phyloP scores from a whole-genome alignment of 2,329 filamentous ascomycete species.

The Fusarium neocosmosporiellum region DNA sequence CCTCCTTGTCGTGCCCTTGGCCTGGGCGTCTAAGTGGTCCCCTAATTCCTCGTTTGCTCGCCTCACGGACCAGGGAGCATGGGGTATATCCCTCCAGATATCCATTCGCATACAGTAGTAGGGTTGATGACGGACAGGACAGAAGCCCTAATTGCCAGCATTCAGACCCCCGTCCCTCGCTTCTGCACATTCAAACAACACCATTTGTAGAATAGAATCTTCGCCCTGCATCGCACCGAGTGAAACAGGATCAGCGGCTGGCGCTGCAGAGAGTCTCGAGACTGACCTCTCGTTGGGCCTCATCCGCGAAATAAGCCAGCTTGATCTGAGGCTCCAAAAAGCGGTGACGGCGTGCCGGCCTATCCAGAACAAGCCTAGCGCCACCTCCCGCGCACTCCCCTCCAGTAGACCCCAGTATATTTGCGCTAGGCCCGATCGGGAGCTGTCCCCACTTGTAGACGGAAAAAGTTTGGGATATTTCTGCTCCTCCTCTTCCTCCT shows the following conservation, averaged over 20 bases:
- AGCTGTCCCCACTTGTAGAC: conserved; percentile 37
- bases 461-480: conserved; percentile 48
- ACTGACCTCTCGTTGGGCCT: conserved; percentile 27
- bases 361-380: conserved; percentile 30
- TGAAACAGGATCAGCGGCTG: conserved; percentile 27
- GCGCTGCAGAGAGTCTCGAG: conserved; percentile 10
- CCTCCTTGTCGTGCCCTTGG: conserved; percentile 28
- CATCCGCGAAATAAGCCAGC: conserved; percentile 5
- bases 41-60: conserved; percentile 26
- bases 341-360: conserved; percentile 40
- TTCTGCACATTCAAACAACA: conserved; percentile 5
- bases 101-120: conserved; percentile 19
- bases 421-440: conserved; percentile 33
- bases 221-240: conserved; percentile 36
- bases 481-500: conserved; percentile 37
- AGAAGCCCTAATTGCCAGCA: conserved; percentile 13
- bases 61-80: conserved; percentile 36
- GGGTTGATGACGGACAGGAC: neutral
- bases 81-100: conserved; percentile 19
- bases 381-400: conserved; percentile 27
- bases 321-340: conserved; percentile 38
- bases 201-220: conserved; percentile 4
- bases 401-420: conserved; percentile 22
- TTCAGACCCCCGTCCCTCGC: neutral
- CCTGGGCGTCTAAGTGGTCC: conserved; percentile 34